Percentiles rank a stretch among this genome's conserved stretches.
phyloP scores from a whole-genome alignment of 441 rosid species.

The Populus hybrid region DNA sequence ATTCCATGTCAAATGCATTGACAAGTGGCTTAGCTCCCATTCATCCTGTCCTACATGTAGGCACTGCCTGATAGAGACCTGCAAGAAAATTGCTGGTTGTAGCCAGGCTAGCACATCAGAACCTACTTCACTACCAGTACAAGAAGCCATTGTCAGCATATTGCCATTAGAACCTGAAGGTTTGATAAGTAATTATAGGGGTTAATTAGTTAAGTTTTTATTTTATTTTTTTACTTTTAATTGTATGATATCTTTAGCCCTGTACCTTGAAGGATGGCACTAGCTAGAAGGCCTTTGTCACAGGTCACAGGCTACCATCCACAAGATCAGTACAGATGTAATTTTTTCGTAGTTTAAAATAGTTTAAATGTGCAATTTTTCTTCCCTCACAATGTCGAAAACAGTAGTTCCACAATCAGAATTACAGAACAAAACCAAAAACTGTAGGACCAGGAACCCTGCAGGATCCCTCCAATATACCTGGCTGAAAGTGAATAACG shows the following conservation, averaged over 20 bases:
- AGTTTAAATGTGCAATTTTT: conserved; percentile 15
- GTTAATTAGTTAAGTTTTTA: conserved; percentile 22
- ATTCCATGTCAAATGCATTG: conserved; percentile 69
- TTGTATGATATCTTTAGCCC: conserved; percentile 16
- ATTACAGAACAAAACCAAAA: not conserved
- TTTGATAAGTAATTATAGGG: conserved; percentile 44
- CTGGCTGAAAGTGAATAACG: conserved; percentile 11
- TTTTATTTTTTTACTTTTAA: not conserved
- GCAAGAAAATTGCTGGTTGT: conserved; percentile 64
- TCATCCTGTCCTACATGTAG: conserved; percentile 87
- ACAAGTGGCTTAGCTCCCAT: conserved; percentile 80
- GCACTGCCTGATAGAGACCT: conserved; percentile 67
- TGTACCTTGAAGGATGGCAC: conserved; percentile 16
- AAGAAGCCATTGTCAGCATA: conserved; percentile 39
- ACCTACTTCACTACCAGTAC: conserved; percentile 28
- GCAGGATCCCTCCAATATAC: conserved; percentile 11
- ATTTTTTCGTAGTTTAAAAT: conserved; percentile 29
- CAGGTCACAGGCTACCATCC: conserved; percentile 16
- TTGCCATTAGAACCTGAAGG: conserved; percentile 62
- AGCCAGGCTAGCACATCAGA: conserved; percentile 41
- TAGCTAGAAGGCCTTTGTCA: conserved; percentile 6
- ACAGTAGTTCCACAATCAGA: not conserved
- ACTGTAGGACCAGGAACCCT: not conserved
- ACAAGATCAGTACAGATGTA: conserved; percentile 26
- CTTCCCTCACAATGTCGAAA: not conserved